Evolutionary conservation across 75 land plant species (phyloP).

Genomic region (Isoetes taiwanensis): DNA sequence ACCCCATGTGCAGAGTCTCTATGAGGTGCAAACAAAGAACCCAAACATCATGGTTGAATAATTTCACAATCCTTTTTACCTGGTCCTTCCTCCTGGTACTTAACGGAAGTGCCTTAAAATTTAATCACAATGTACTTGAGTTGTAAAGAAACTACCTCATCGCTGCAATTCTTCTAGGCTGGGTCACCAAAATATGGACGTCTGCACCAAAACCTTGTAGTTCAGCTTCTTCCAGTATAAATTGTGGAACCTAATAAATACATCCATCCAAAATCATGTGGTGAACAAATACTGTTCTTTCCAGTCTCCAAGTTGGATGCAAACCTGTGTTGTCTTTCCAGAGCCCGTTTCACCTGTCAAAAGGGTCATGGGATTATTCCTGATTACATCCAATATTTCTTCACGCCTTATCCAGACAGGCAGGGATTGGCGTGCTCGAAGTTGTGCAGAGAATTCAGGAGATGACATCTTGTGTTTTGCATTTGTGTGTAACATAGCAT

Average conservation of each 20-base stretch:
- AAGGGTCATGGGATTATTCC: slow-evolving; percentile 15
- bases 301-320: too few relatives aligned
- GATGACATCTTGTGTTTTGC: slow-evolving; percentile 19
- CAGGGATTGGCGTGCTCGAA: slow-evolving; percentile 19
- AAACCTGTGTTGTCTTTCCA: slow-evolving; percentile 33
- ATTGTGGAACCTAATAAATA: slow-evolving; percentile 34
- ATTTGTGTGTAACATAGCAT: slow-evolving; percentile 12
- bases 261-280: too few relatives aligned
- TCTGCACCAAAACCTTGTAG: slow-evolving; percentile 17
- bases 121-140: too few relatives aligned
- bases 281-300: too few relatives aligned
- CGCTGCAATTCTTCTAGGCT: slow-evolving; percentile 30
- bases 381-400: slow-evolving; percentile 15
- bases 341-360: slow-evolving; percentile 31
- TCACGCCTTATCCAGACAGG: slow-evolving; percentile 19
- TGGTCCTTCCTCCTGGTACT: too few relatives aligned
- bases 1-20: too few relatives aligned
- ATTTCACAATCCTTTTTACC: too few relatives aligned
- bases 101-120: too few relatives aligned
- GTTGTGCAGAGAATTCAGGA: slow-evolving; percentile 15
- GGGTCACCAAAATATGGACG: slow-evolving; percentile 26
- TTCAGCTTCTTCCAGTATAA: slow-evolving; percentile 21
- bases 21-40: too few relatives aligned
- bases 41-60: too few relatives aligned
- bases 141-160: too few relatives aligned